Base-by-base conservation (phyloP, 2,329 filamentous ascomycete species). In the Fusarium sarcochroum region DNA sequence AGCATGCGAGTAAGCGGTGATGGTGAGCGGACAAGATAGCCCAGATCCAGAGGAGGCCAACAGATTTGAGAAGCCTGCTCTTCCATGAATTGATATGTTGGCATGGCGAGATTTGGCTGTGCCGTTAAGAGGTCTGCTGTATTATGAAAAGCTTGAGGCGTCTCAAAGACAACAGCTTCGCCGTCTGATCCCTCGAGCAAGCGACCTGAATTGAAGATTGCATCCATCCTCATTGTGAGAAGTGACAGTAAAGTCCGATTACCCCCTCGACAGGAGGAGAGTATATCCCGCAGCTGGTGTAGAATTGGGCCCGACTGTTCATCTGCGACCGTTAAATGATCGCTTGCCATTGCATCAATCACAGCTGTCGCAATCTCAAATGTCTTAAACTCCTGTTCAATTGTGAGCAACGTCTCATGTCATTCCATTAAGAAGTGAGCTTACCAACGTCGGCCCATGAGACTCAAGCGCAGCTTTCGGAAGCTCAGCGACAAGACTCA, bases 381-480 rank as follows among this genome's bases (percentile, higher is more conserved):
- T 4, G 82, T 82, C 49, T 84, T 84, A 68, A 81, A 81, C 68
- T 84, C 76, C 75, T 77, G 25, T 1, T 14, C 2, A 6, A 14
- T 11, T 50, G 42, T 73, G 17, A 72, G 58, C 42, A 6, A 6
- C 25, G 7, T 1, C 4, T 13, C 1, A 3, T 0, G 1, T n/a
- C 1, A 4, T 5, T 2, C n/a, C 8, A 1, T 17, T 3, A 4
- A 4, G 8, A 2, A 13, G 17, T 2, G 4, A 13, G 57, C 59
- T 50, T 49, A 58, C 83, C 69, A 86, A 80, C 1, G 81, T 81
- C 6, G 83, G 80, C 0, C 84, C 84, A 54, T 86, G 84, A 0
- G 83, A 83, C 60, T 86, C 83, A 5, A 86, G 77, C 0, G 83
- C 84, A 1, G 81, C 75, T 49, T 77, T 79, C 0, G 84, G 84